Percentiles rank a stretch among this genome's conserved stretches.
These are phyloP conservation scores for Solanum corneliomulleri DNA, from an alignment of 257 asterid genomes.

Conservation along the genomic window DNA sequence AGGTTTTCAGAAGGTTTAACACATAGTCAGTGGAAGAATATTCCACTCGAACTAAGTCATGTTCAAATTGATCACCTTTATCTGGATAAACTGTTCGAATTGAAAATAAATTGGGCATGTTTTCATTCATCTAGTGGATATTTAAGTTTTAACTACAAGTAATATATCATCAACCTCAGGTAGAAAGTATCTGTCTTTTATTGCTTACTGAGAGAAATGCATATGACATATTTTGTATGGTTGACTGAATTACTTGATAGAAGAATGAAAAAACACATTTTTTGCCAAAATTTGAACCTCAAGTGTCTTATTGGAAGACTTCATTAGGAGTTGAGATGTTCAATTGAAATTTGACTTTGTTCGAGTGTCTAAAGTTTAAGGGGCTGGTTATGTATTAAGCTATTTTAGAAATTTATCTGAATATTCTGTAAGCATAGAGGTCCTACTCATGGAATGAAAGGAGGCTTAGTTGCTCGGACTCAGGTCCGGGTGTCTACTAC, in stretches of 20 bases:
- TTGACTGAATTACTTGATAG: neutral
- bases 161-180: neutral
- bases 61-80: neutral
- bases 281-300: neutral
- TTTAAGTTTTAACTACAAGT: neutral
- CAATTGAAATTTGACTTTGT: neutral
- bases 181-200: neutral
- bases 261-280: neutral
- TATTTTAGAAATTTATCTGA: neutral
- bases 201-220: neutral
- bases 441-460: neutral
- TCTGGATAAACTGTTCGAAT: neutral
- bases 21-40: neutral
- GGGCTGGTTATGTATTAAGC: neutral
- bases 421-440: neutral
- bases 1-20: neutral
- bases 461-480: neutral
- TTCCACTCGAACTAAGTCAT: neutral
- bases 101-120: neutral
- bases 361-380: neutral
- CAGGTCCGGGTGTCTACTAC: neutral
- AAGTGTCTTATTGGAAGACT: neutral
- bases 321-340: neutral
- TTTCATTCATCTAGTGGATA: neutral
- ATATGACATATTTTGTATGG: neutral